Base-by-base conservation (phyloP, 805 yeast genomes). In the Saccharomycopsis microspora region DNA sequence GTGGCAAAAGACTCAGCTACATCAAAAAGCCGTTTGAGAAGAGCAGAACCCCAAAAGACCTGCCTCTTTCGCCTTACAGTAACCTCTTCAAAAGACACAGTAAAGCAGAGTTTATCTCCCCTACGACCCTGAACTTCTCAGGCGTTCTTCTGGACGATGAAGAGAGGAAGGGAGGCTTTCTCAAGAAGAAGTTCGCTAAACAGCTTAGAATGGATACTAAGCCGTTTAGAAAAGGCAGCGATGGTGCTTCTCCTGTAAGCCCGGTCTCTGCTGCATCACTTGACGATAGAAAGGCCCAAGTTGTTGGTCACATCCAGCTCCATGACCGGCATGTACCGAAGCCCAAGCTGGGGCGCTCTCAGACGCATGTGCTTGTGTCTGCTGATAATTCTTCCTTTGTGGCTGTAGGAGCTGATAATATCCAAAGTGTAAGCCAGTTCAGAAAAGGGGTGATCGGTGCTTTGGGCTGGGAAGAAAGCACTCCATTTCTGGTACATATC, bases 361-460 rank as follows among this genome's bases (percentile, higher is more conserved):
- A 65, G 38, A 57, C 57, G 8, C 68, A 63, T 52, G 64, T 85
- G 3, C 63, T 88, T 44, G 75, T 76, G 0, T 82, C 95, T 0
- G 62, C 64, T n/a, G 89, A 89, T 59, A 80, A 81, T 54, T 56
- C 55, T 10, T 64, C 61, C 9, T 89, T 76, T 58, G 62, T 64
- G 6, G 74, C 85, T 0, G 60, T 85, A 3, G 65, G 74, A 39
- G 58, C 70, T 10, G 63, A 63, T 4, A 45, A 54, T 27, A 52
- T 63, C 28, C 52, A 55, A 1, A 57, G 62, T 8, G 56, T 66
- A 1, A 63, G 58, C 0, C 65, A 63, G 1, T 64, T 76, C 32
- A 79, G 74, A 52, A 59, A 58, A 2, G 56, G 58, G 7, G 53
- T 80, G 11, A 59, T 70, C 0, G 58, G 64, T 1, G 60, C 64